Evolutionary conservation across 345 rosid species (phyloP).

Genomic region (Ceriops tagal): DNA sequence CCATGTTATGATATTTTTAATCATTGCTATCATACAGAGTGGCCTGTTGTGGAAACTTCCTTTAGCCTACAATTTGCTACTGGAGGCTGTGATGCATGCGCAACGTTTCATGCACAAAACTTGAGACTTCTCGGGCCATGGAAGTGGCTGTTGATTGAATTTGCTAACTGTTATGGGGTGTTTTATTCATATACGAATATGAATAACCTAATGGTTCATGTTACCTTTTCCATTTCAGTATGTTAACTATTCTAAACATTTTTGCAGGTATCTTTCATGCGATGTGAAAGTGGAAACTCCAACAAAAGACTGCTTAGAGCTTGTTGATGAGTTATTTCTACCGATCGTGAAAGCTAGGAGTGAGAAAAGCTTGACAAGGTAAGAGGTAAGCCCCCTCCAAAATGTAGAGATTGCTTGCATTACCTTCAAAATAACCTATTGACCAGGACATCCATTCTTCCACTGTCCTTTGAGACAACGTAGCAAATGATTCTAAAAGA

Average conservation of each 20-base stretch:
- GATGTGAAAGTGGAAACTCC: conserved; percentile 29
- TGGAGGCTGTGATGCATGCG: conserved; percentile 33
- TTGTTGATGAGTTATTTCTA: conserved; percentile 25
- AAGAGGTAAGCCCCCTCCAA: conserved; percentile 24
- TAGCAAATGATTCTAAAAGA: no score
- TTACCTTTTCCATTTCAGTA: background rate
- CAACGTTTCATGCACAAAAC: conserved; percentile 26
- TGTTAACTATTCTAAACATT: background rate
- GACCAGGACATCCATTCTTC: background rate
- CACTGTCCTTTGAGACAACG: background rate
- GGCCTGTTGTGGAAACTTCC: conserved; percentile 29
- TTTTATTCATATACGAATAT: conserved; percentile 32
- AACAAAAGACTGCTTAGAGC: conserved; percentile 29
- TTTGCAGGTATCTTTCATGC: conserved; percentile 23
- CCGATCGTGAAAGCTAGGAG: conserved; percentile 28
- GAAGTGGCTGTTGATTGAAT: conserved; percentile 33
- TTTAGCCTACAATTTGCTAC: conserved; percentile 26
- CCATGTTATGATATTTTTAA: background rate
- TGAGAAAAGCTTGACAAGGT: conserved; percentile 26
- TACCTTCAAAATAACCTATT: conserved; percentile 9
- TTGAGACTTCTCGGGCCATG: conserved; percentile 28
- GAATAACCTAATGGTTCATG: background rate
- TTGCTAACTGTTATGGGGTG: conserved; percentile 31
- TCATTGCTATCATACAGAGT: conserved; percentile 9
- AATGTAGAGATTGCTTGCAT: conserved; percentile 4